A percentile compares a stretch with the other conserved stretches of the same genome.
Evolutionary conservation across 306 rosid species (phyloP).

Genomic region (Glycyrrhiza uralensis): DNA sequence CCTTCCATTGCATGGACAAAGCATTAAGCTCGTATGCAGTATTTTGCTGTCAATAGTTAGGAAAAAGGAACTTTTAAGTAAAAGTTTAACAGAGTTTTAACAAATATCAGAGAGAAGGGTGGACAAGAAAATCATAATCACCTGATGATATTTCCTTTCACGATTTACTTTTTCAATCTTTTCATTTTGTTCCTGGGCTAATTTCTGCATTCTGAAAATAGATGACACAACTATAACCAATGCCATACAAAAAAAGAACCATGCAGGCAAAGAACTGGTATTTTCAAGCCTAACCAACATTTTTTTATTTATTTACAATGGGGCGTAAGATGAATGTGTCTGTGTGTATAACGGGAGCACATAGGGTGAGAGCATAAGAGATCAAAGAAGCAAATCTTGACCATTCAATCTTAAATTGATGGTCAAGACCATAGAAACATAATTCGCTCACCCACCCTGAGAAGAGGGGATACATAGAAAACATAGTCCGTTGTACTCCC

Average conservation of each 20-base stretch:
- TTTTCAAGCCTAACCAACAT: not conserved
- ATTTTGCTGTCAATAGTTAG: slow-evolving; percentile 64
- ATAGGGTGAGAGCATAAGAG: not conserved
- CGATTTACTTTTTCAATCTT: slow-evolving; percentile 90
- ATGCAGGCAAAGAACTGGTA: not conserved
- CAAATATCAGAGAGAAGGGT: not conserved
- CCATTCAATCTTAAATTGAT: not conserved
- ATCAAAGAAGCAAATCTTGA: not conserved
- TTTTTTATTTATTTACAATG: not conserved
- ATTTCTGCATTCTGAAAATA: slow-evolving; percentile 76
- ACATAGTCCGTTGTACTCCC: not conserved
- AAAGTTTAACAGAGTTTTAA: slow-evolving; percentile 4
- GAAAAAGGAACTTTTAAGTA: not conserved
- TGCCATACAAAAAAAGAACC: slow-evolving; percentile 13
- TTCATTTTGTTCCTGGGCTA: slow-evolving; percentile 68
- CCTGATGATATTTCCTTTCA: slow-evolving; percentile 95
- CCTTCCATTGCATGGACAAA: slow-evolving; percentile 82
- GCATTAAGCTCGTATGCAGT: slow-evolving; percentile 92
- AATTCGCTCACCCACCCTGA: no score
- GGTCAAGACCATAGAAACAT: not conserved
- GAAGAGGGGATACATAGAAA: not conserved
- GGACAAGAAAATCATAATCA: slow-evolving; percentile 30
- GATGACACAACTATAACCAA: slow-evolving; percentile 22
- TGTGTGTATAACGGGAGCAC: not conserved
- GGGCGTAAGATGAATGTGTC: not conserved